These are phyloP conservation scores for Penstemon newberryi DNA, from an alignment of 257 asterid genomes.

Conservation along the genomic window DNA sequence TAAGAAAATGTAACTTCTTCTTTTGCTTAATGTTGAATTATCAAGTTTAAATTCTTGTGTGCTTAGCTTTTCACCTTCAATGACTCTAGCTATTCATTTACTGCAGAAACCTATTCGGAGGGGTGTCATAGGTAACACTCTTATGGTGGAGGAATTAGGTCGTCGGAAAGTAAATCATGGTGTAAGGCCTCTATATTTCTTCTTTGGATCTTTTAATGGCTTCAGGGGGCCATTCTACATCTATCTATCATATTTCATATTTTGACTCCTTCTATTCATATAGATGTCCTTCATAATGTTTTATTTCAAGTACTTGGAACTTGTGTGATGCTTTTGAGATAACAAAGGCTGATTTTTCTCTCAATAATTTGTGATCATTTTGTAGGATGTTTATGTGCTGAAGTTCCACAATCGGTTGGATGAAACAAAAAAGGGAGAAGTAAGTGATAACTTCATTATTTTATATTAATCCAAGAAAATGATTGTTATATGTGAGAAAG, in stretches of 20 bases:
- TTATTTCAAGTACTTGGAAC: conserved; percentile 15
- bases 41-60: conserved; percentile 6
- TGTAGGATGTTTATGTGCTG: conserved; percentile 77
- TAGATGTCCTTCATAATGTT: not conserved
- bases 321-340: conserved; percentile 8
- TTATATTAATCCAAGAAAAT: not conserved
- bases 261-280: conserved; percentile 14
- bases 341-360: conserved; percentile 4
- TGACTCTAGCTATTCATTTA: conserved; percentile 16
- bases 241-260: conserved; percentile 12
- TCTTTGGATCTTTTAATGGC: conserved; percentile 19
- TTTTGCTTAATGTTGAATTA: not conserved
- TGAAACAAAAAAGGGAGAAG: conserved; percentile 91
- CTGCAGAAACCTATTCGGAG: conserved; percentile 93
- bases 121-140: conserved; percentile 79
- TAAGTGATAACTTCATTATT: conserved; percentile 45
- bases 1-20: not conserved
- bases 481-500: not conserved
- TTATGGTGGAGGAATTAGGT: conserved; percentile 93
- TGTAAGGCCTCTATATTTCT: conserved; percentile 49
- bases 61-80: conserved; percentile 14
- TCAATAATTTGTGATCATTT: conserved; percentile 21
- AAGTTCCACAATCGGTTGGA: conserved; percentile 92
- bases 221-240: conserved; percentile 18
- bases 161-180: conserved; percentile 71